A percentile compares a stretch with the other conserved stretches of the same genome.
Evolutionary conservation across 306 rosid genomes (phyloP).

Genomic region (Ormosia semicastrata): DNA sequence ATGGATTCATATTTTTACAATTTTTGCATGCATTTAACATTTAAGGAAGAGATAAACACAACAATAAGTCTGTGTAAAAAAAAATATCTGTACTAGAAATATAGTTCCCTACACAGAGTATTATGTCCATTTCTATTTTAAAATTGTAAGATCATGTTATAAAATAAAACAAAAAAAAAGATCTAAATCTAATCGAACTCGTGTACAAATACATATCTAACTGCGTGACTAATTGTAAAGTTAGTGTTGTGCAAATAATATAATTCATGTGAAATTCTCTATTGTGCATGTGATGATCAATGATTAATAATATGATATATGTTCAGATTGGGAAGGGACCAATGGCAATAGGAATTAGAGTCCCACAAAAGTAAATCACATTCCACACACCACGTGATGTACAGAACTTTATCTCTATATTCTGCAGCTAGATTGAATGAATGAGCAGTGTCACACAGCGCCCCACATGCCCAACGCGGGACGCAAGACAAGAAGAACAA

Average conservation of each 20-base stretch:
- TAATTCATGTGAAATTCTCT: background rate
- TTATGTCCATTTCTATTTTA: background rate
- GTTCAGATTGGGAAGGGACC: constrained; percentile 27
- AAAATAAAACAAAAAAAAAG: background rate
- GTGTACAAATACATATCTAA: no score
- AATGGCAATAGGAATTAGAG: constrained; percentile 18
- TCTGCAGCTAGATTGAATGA: constrained; percentile 33
- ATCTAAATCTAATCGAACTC: constrained; percentile 1
- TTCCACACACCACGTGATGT: constrained; percentile 50
- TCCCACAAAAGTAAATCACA: constrained; percentile 22
- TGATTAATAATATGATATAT: constrained; percentile 17
- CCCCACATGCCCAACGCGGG: constrained; percentile 48
- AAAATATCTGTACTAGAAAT: no score
- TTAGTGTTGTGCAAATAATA: background rate
- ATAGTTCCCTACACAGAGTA: background rate
- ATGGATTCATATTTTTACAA: background rate
- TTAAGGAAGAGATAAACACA: background rate
- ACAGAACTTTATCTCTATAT: constrained; percentile 33
- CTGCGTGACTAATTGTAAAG: background rate
- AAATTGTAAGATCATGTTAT: background rate
- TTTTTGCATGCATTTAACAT: background rate
- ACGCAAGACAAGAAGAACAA: constrained; percentile 38
- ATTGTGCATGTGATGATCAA: constrained; percentile 20
- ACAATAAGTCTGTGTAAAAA: background rate
- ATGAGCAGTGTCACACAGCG: constrained; percentile 6